Evolutionary conservation across 2,329 filamentous ascomycete species (phyloP).

Genomic region (Ophiostoma sp.): DNA sequence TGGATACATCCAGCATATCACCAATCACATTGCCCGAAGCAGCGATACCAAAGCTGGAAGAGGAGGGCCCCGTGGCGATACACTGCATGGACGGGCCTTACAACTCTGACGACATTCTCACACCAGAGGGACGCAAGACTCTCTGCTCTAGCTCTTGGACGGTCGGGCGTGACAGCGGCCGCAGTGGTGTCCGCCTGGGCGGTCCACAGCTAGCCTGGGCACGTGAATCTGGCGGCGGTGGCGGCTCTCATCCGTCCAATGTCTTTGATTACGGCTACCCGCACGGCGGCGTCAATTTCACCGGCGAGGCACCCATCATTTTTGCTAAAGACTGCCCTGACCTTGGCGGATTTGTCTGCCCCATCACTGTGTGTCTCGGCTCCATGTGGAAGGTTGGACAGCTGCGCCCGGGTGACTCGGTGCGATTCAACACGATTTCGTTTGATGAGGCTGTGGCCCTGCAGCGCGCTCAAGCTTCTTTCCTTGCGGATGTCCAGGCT

Average conservation of each 20-base stretch:
- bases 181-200: neutral
- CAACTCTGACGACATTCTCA: conserved; percentile 11
- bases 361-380: conserved; percentile 2
- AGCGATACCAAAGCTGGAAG: conserved; percentile 1
- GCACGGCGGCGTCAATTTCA: conserved; percentile 7
- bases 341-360: conserved; percentile 7
- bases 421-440: neutral
- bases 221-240: neutral
- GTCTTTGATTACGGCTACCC: conserved; percentile 14
- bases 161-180: conserved; percentile 4
- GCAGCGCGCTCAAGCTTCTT: conserved; percentile 2
- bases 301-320: neutral
- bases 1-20: neutral
- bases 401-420: conserved; percentile 4
- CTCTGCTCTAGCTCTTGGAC: neutral
- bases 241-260: conserved; percentile 2
- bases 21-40: neutral
- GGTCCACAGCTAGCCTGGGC: conserved; percentile 3
- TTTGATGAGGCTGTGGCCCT: neutral
- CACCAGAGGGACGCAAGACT: neutral
- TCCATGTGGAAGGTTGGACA: conserved; percentile 12
- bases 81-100: conserved; percentile 12
- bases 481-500: neutral
- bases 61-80: neutral
- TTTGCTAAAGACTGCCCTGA: conserved; percentile 3